Base-by-base conservation (phyloP, 177 flowering plant species). In the Telopea speciosissima region DNA sequence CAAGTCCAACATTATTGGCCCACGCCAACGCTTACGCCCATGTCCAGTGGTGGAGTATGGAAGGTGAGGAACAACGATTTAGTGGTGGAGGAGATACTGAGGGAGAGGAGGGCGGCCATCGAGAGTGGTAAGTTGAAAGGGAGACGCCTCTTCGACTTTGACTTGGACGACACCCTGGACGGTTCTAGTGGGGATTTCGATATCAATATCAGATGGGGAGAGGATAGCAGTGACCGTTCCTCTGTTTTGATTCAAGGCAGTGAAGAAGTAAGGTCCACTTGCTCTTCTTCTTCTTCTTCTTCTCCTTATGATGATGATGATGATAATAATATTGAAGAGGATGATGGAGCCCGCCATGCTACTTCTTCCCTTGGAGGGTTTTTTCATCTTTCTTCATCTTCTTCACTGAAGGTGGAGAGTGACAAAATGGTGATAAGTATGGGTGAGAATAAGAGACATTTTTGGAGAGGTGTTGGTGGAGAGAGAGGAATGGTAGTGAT, bases 41-140 rank as follows among this genome's bases (percentile, higher is more conserved):
- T 45, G 6, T 49, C 62, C 9, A 36, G 40, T 36, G 40, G 40
- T 17, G 68, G 63, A 10, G 75, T 31, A 22, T 77, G 81, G 85
- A 72, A 68, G 25, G 79, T 74, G 25, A 78, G 81, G 59, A 76
- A 65, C 63, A 76, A 81, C 49, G 85, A 75, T 44, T 68, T 68
- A 61, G 79, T 79, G 1, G 69, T 71, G 9, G 71, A 70, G 16
- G 87, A 82, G 73, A 80, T 80, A 16, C 54, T 72, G 2, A 66
- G 62, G 3, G 87, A 83, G 70, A 76, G 85, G 60, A 81, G 75
- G 71, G 83, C 73, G 4, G 86, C 83, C 40, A 67, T 81, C 1
- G 78, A 73, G 63, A 85, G 78, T 17, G 83, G 85, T 2, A 76
- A 71, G 74, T 62, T 87, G 62, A 83, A 83, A 72, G 85, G 86